Percentiles rank a stretch among this genome's conserved stretches.
Evolutionary conservation across 768 basidiomycete genomes (phyloP).

Genomic region (Gyrodon lividus): DNA sequence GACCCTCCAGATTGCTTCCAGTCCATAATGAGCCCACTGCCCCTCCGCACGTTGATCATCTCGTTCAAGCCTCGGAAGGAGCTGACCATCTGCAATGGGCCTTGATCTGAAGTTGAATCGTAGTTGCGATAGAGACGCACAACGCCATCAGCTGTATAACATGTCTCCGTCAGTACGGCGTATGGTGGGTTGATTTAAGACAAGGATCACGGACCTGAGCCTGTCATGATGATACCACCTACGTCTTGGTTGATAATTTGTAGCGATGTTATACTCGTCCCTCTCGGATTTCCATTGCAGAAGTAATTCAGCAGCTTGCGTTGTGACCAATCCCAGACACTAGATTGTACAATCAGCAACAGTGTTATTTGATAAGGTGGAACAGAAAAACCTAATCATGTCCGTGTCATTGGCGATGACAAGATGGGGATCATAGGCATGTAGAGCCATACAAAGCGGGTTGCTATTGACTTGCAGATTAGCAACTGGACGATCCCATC

Average conservation of each 20-base stretch:
- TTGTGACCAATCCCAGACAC: slow-evolving; percentile 94
- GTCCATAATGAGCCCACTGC: slow-evolving; percentile 82
- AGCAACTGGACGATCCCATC: slow-evolving; percentile 74
- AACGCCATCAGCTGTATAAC: slow-evolving; percentile 75
- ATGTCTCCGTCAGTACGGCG: background rate
- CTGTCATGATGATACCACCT: slow-evolving; percentile 84
- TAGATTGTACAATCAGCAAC: slow-evolving; percentile 29
- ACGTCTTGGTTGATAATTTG: slow-evolving; percentile 96
- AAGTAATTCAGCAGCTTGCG: slow-evolving; percentile 78
- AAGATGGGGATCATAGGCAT: slow-evolving; percentile 88
- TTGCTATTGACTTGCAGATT: slow-evolving; percentile 58
- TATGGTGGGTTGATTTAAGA: background rate
- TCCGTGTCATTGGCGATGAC: slow-evolving; percentile 84
- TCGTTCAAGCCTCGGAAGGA: slow-evolving; percentile 89
- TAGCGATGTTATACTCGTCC: slow-evolving; percentile 82
- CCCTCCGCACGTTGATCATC: slow-evolving; percentile 68
- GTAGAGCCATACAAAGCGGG: slow-evolving; percentile 81
- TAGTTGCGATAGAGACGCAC: slow-evolving; percentile 93
- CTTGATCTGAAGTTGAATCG: slow-evolving; percentile 67
- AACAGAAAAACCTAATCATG: slow-evolving; percentile 66
- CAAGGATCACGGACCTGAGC: slow-evolving; percentile 59
- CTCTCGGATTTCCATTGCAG: slow-evolving; percentile 82
- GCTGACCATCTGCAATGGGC: slow-evolving; percentile 87
- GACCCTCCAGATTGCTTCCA: slow-evolving; percentile 91
- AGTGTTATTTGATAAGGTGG: background rate